phyloP scores from a whole-genome alignment of 148 eudicot species.

The Euryodendron excelsum region DNA sequence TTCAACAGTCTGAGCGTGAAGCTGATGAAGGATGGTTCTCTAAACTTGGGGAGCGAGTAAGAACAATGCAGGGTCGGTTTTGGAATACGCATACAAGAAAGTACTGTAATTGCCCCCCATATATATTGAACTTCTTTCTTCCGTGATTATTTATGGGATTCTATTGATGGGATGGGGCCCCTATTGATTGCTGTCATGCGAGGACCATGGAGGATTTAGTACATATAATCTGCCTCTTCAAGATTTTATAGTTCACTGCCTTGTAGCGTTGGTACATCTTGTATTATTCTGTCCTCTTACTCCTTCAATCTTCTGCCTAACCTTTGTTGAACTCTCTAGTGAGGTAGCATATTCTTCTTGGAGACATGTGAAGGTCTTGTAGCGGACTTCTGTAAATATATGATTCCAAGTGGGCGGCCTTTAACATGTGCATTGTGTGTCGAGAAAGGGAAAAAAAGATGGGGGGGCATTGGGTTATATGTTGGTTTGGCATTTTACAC shows the following conservation, averaged over 20 bases:
- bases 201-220: slow-evolving; percentile 28
- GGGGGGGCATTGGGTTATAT: no score
- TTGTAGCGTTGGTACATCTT: slow-evolving; percentile 15
- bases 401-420: background rate
- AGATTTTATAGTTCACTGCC: slow-evolving; percentile 21
- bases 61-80: slow-evolving; percentile 23
- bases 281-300: slow-evolving; percentile 21
- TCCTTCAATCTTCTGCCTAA: slow-evolving; percentile 12
- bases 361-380: background rate
- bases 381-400: background rate
- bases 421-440: no score
- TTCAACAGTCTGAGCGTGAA: slow-evolving; percentile 84
- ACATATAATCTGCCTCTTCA: slow-evolving; percentile 29
- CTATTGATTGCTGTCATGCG: slow-evolving; percentile 24
- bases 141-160: slow-evolving; percentile 34
- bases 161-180: slow-evolving; percentile 26
- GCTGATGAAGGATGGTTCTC: slow-evolving; percentile 86
- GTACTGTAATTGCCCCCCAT: slow-evolving; percentile 36
- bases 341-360: slow-evolving; percentile 2
- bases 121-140: slow-evolving; percentile 36
- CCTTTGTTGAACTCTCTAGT: background rate
- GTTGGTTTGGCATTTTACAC: background rate
- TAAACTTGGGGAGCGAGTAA: slow-evolving; percentile 64
- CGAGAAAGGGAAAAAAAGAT: no score
- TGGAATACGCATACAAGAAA: slow-evolving; percentile 20